These are phyloP conservation scores for Pluteus cervinus DNA, from an alignment of 768 basidiomycete species.

Conservation along the genomic window DNA sequence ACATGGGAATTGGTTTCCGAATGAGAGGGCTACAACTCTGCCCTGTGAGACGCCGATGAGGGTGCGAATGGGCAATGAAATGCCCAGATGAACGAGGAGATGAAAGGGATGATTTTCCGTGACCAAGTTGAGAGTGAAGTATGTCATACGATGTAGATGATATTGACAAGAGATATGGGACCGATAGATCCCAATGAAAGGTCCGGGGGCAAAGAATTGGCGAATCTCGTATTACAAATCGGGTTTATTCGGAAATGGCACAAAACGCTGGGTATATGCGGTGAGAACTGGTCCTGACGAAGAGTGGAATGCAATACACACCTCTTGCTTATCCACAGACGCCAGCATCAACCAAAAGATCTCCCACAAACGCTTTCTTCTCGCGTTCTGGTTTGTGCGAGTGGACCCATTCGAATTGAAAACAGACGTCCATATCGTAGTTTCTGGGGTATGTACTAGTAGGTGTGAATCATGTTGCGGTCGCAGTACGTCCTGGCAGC, in stretches of 20 bases:
- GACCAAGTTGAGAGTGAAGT: conserved; percentile 46
- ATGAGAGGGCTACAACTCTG: conserved; percentile 43
- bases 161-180: conserved; percentile 32
- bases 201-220: conserved; percentile 45
- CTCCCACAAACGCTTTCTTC: conserved; percentile 25
- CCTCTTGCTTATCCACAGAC: conserved; percentile 41
- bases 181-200: conserved; percentile 36
- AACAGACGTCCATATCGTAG: too few relatives aligned
- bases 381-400: conserved; percentile 13
- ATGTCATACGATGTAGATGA: conserved; percentile 32
- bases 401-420: too few relatives aligned
- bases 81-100: conserved; percentile 27
- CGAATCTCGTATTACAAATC: conserved; percentile 28
- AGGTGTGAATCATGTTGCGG: too few relatives aligned
- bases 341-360: conserved; percentile 49
- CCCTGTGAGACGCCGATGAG: conserved; percentile 52
- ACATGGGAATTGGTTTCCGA: conserved; percentile 11
- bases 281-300: neutral
- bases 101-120: conserved; percentile 37
- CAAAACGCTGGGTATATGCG: conserved; percentile 27
- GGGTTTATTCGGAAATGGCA: conserved; percentile 29
- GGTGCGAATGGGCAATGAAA: conserved; percentile 33
- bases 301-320: conserved; percentile 9
- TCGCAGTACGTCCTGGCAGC: too few relatives aligned
- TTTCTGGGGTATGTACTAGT: too few relatives aligned